Evolutionary conservation across 2,329 filamentous ascomycete genomes (phyloP).

Genomic region (Albifimbria verrucaria): DNA sequence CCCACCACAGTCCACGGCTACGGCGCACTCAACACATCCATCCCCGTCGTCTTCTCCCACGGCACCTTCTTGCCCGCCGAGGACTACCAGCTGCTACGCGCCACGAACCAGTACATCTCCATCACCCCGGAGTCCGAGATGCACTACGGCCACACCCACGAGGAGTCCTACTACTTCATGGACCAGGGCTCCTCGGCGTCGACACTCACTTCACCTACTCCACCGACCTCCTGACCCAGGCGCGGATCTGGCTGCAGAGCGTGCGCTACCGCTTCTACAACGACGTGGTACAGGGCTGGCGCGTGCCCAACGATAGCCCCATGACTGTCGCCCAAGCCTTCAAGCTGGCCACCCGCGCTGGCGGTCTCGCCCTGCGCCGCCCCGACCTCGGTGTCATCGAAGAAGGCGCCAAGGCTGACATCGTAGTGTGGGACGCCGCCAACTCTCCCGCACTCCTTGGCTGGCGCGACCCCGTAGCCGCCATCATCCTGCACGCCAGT

Average conservation of each 20-base stretch:
- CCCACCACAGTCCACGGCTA: constrained; percentile 34
- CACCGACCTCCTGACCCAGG: constrained; percentile 48
- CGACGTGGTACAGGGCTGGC: constrained; percentile 34
- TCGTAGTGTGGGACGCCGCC: constrained; percentile 49
- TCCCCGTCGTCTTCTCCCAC: constrained; percentile 52
- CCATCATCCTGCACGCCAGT: constrained; percentile 52
- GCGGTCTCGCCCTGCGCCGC: constrained; percentile 47
- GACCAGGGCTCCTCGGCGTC: constrained; percentile 52
- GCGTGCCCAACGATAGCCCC: constrained; percentile 43
- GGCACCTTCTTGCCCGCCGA: constrained; percentile 38
- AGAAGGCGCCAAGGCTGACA: constrained; percentile 49
- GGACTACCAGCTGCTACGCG: constrained; percentile 39
- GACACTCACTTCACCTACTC: constrained; percentile 54
- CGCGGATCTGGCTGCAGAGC: constrained; percentile 51
- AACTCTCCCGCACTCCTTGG: constrained; percentile 46
- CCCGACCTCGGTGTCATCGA: constrained; percentile 47
- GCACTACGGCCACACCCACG: constrained; percentile 54
- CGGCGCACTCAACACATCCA: constrained; percentile 37
- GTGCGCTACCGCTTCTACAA: constrained; percentile 36
- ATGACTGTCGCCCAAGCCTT: constrained; percentile 55
- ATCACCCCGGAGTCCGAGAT: constrained; percentile 58
- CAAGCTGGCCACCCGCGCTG: constrained; percentile 48
- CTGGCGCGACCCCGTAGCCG: constrained; percentile 53
- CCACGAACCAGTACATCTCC: constrained; percentile 50
- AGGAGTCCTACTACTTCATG: constrained; percentile 35